Base-by-base conservation (phyloP, 768 basidiomycete species). In the Bullera alba region DNA sequence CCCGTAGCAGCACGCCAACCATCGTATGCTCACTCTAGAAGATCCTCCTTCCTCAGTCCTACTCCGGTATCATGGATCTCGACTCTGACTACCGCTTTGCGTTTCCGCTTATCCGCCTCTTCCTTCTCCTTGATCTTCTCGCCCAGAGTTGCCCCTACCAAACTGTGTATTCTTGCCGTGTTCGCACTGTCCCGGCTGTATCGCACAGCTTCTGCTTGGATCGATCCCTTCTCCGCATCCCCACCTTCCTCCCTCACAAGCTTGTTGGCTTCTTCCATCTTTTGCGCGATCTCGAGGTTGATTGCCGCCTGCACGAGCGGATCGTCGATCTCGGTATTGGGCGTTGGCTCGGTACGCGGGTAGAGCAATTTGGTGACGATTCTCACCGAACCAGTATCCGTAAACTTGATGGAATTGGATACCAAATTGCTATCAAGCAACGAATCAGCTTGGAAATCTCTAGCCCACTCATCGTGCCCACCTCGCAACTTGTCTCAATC, bases 31-130 rank as follows among this genome's bases (percentile, higher is more conserved):
- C 56, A 68, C 59, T 84, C 80, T 1, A 77, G 76, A 73, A 89
- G 82, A 67, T 89, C 87, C 61, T 76, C 76, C 34, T 77, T 77
- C 42, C 75, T 74, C 48, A 85, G 79, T 3, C 84, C 84, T 36
- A 75, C 79, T 46, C 77, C 77, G 4, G 87, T 88, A 72, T 89
- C 87, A 3, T 79, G 78, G 3, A 91, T 80, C 66, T 90, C 87
- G 25, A 90, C 84, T 50, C 88, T 78, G n/a, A 91, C 85, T 27
- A 77, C 71, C 14, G 71, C 61, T 43, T 74, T 67, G 34, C 48
- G 48, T 37, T 53, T 55, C 39, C 50, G 39, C 30, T 52, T 51
- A 0, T 46, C 45, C 39, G 52, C 48, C 21, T 54, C 57, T 46
- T 55, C 46, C 26, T 51, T 27, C 14, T 50, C 47, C 28, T 30